These are phyloP conservation scores for Ophiostoma sp. DNA, from an alignment of 2,329 filamentous ascomycete genomes.

Conservation along the genomic window DNA sequence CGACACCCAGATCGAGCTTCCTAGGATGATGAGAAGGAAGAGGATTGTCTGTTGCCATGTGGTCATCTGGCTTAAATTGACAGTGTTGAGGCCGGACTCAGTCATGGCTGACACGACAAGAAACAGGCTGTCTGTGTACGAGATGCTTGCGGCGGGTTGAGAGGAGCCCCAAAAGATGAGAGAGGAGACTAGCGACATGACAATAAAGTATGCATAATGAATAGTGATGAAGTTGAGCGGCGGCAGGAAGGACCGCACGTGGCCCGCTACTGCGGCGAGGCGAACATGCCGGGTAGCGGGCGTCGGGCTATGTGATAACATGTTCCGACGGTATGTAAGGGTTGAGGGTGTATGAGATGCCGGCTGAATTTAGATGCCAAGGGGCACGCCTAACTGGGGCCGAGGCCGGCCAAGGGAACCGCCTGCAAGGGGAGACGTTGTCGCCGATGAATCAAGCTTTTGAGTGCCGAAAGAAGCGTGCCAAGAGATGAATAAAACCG, in stretches of 20 bases:
- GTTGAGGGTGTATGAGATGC: neutral
- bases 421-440: neutral
- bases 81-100: constrained; percentile 58
- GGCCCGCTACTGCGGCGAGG: neutral
- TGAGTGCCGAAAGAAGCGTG: neutral
- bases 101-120: constrained; percentile 62
- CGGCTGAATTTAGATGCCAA: neutral
- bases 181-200: constrained; percentile 49
- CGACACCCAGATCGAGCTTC: constrained; percentile 60
- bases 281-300: neutral
- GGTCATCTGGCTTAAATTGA: constrained; percentile 58
- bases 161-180: constrained; percentile 57
- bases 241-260: constrained; percentile 42
- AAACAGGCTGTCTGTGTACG: constrained; percentile 60
- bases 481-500: neutral
- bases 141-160: constrained; percentile 46
- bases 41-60: constrained; percentile 62
- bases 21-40: constrained; percentile 58
- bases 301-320: neutral
- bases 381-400: neutral
- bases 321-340: neutral
- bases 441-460: neutral
- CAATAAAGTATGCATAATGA: constrained; percentile 62
- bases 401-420: neutral
- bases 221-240: constrained; percentile 57